phyloP scores from a whole-genome alignment of 805 yeast genomes.

The Starmerella ratchasimensis region DNA sequence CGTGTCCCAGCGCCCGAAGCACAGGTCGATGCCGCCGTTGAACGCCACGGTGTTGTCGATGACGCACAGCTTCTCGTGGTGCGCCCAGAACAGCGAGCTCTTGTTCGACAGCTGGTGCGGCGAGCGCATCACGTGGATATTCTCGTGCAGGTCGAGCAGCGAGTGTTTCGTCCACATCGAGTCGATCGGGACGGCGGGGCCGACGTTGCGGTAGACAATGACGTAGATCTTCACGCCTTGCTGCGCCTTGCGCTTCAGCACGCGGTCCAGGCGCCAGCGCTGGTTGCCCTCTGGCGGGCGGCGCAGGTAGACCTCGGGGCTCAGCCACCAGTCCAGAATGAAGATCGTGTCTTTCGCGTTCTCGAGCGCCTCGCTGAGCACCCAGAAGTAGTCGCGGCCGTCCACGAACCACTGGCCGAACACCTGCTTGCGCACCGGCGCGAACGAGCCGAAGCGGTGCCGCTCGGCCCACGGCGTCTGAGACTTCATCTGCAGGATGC shows the following conservation, averaged over 20 bases:
- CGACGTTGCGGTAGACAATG: conserved; percentile 86
- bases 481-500: conserved; percentile 51
- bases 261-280: conserved; percentile 79
- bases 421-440: conserved; percentile 75
- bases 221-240: conserved; percentile 91
- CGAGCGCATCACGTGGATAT: conserved; percentile 80
- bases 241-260: conserved; percentile 77
- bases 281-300: conserved; percentile 94
- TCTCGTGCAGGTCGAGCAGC: conserved; percentile 66
- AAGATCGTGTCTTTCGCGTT: conserved; percentile 88
- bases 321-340: conserved; percentile 97
- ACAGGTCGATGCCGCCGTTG: conserved; percentile 88
- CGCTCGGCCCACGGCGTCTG: conserved; percentile 57
- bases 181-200: conserved; percentile 82
- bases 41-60: conserved; percentile 82
- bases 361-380: conserved; percentile 77
- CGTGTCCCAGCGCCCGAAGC: conserved; percentile 92
- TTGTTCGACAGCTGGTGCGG: conserved; percentile 83
- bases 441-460: conserved; percentile 78
- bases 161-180: conserved; percentile 92
- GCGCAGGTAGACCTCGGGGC: conserved; percentile 85
- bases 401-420: conserved; percentile 97
- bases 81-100: conserved; percentile 96
- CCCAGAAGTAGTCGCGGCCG: conserved; percentile 94
- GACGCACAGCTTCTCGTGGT: conserved; percentile 83